Conservation (phyloP, 1,139 yeast species). For the Suhomyces bokatorum region DNA sequence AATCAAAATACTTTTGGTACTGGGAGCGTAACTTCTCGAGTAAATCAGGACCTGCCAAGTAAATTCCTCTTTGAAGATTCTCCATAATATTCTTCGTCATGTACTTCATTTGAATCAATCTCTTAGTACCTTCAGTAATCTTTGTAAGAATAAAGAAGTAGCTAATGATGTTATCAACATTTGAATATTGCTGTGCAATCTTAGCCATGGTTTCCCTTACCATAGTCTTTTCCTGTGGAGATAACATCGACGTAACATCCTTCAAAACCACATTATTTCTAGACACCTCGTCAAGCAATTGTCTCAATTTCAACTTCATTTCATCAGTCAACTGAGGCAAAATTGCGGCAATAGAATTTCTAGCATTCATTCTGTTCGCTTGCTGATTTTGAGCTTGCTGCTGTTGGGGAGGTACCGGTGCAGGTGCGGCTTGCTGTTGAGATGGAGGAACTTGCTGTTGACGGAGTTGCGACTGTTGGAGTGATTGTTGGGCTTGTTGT, state of each 20-base stretch:
- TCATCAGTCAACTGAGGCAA: conserved; percentile 48
- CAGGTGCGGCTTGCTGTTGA: neutral
- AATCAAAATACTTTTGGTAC: conserved; percentile 71
- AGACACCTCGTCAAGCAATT: conserved; percentile 67
- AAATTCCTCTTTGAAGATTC: conserved; percentile 59
- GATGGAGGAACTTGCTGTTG: neutral
- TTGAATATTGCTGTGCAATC: conserved; percentile 62
- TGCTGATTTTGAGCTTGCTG: neutral
- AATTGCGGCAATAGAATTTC: conserved; percentile 19
- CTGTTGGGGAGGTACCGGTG: neutral
- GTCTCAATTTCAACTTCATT: conserved; percentile 52
- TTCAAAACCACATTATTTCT: conserved; percentile 64
- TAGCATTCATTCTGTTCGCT: conserved; percentile 7
- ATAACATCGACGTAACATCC: conserved; percentile 60
- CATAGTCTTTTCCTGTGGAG: conserved; percentile 62
- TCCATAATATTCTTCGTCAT: conserved; percentile 79
- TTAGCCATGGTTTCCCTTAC: conserved; percentile 60
- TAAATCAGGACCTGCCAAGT: conserved; percentile 67
- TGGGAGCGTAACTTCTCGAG: conserved; percentile 70
- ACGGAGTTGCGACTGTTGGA: neutral
- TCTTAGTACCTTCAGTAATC: conserved; percentile 71
- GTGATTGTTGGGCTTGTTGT: conserved; percentile 3
- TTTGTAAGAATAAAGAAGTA: conserved; percentile 74
- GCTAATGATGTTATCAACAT: conserved; percentile 75
- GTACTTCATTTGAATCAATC: conserved; percentile 73